phyloP scores from a whole-genome alignment of 805 yeast species.

The Saccharomycopsis babjevae region DNA sequence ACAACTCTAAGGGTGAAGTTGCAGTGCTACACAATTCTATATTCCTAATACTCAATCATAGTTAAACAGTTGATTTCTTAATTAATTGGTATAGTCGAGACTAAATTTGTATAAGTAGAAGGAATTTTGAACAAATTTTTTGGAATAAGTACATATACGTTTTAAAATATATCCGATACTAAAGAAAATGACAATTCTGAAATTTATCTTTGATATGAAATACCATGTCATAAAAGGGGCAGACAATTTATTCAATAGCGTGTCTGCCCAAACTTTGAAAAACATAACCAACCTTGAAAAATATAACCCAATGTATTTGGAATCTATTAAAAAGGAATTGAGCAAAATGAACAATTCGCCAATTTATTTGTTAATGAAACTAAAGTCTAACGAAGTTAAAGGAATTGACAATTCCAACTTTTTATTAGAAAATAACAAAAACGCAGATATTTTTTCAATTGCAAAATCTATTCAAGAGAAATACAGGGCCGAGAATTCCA shows the following conservation, averaged over 20 bases:
- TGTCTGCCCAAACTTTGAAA: neutral
- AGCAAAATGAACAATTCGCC: constrained; percentile 6
- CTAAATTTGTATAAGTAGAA: too few relatives aligned
- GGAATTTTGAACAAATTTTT: too few relatives aligned
- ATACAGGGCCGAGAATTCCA: neutral
- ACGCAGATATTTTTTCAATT: constrained; percentile 26
- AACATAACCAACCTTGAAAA: neutral
- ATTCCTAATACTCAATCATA: too few relatives aligned
- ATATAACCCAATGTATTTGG: neutral
- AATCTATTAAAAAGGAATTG: constrained; percentile 3
- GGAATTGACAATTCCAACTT: constrained; percentile 4
- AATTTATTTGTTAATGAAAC: constrained; percentile 9
- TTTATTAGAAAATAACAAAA: constrained; percentile 1
- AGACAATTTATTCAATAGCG: neutral
- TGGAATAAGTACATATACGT: neutral
- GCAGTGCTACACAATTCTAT: too few relatives aligned
- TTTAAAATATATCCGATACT: neutral
- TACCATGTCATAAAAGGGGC: neutral
- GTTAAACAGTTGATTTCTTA: too few relatives aligned
- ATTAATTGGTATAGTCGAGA: too few relatives aligned
- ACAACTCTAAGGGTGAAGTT: too few relatives aligned
- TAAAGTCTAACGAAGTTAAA: constrained; percentile 8
- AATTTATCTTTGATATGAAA: neutral
- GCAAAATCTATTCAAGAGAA: constrained; percentile 26
- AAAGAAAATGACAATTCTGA: neutral